Base-by-base conservation (phyloP, 2,329 filamentous ascomycete species). In the Epichloe gansuensis region DNA sequence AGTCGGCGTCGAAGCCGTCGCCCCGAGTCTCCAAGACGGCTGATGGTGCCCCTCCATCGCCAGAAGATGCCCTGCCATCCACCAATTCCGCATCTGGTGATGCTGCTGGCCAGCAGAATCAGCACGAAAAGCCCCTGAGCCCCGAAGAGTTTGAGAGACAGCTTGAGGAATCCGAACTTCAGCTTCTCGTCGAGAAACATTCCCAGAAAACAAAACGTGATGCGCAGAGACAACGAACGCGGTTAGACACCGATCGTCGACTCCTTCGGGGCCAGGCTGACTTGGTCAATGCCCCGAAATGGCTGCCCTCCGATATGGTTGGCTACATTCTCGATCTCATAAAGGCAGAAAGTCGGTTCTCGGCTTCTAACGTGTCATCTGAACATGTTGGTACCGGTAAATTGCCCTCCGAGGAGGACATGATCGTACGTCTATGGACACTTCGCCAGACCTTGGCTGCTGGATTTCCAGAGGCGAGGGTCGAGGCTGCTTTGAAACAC, bases 71-170 rank as follows among this genome's bases (percentile, higher is more conserved):
- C 60, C 62, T 64, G 59, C 63, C 61, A 58, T 60, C 61, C 44
- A 54, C 59, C 42, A 52, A 53, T 52, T 41, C 51, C 31, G 37
- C 51, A 17, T 35, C 41, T 46, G 48, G 44, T 34, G 51, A 48
- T 52, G 35, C 46, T 34, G 47, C 31, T 28, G 46, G 45, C 46
- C 54, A 50, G 42, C 52, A 55, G 44, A 38, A 28, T 11, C 44
- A 52, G n/a, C 56, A 65, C 35, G 60, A 70, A 50, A 71, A 80
- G 52, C 72, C 78, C 31, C 70, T 91, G 58, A 88, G 81, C 48
- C 85, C 91, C 1, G 91, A 96, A 64, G 88, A 97, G 66, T 86
- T 96, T 50, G 93, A 96, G 64, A 83, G 75, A 57, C 88, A 95
- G 62, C 78, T 97, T 15, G 89, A 96, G 65, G 85, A 90, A 61